These are phyloP conservation scores for Ensete glaucum DNA, from an alignment of 176 grass and related monocot species.

Conservation along the genomic window DNA sequence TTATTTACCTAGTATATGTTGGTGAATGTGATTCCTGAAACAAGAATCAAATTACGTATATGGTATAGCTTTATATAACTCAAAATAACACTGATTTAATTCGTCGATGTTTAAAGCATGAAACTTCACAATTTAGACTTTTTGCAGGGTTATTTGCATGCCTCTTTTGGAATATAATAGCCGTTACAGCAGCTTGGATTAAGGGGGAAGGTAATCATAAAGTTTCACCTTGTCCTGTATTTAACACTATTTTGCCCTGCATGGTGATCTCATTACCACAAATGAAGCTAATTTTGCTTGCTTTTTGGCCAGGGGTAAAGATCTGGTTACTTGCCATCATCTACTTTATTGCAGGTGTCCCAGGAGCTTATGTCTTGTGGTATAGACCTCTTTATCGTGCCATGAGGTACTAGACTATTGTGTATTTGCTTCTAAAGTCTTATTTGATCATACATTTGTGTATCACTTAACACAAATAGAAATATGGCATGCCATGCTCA, in stretches of 20 bases:
- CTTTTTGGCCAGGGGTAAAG: slow-evolving; percentile 64
- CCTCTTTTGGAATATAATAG: slow-evolving; percentile 89
- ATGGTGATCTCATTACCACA: not conserved
- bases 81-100: not conserved
- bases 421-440: slow-evolving; percentile 12
- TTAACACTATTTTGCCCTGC: not conserved
- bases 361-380: slow-evolving; percentile 93
- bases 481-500: not conserved
- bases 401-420: slow-evolving; percentile 59
- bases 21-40: too few relatives aligned
- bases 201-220: slow-evolving; percentile 59
- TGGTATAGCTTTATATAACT: not conserved
- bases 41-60: too few relatives aligned
- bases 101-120: not conserved
- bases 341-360: slow-evolving; percentile 94
- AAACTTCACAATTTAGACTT: slow-evolving; percentile 12
- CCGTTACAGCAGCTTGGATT: slow-evolving; percentile 96
- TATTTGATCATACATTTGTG: not conserved
- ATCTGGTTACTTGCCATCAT: slow-evolving; percentile 97
- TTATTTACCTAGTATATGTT: too few relatives aligned
- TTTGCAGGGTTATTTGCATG: slow-evolving; percentile 64
- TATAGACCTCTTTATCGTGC: slow-evolving; percentile 98
- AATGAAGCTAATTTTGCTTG: slow-evolving; percentile 10
- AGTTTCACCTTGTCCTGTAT: not conserved
- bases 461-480: not conserved